Conservation (phyloP, 768 basidiomycete genomes). For the Daedaleopsis nitida region DNA sequence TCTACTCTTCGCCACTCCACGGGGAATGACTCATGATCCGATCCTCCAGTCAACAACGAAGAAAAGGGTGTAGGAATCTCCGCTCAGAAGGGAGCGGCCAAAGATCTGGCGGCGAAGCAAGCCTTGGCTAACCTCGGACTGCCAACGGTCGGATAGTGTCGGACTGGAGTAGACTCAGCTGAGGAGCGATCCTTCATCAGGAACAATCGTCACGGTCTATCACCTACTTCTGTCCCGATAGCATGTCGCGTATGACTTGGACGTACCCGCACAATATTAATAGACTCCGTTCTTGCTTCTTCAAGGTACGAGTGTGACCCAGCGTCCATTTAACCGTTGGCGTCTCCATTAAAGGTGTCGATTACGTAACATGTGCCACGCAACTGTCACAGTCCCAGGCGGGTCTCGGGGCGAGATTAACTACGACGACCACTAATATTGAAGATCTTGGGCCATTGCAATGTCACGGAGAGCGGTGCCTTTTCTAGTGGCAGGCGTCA, state of each 20-base stretch:
- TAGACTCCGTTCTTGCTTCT: neutral
- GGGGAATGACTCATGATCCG: slow-evolving; percentile 5
- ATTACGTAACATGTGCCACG: slow-evolving; percentile 5
- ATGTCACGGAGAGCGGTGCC: slow-evolving; percentile 47
- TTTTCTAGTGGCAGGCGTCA: slow-evolving; percentile 54
- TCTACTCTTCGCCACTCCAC: neutral
- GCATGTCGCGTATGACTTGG: neutral
- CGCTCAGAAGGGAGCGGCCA: slow-evolving; percentile 40
- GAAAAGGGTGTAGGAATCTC: slow-evolving; percentile 50
- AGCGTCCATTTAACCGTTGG: neutral
- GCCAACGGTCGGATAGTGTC: neutral
- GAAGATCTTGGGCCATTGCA: slow-evolving; percentile 1
- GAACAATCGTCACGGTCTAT: neutral
- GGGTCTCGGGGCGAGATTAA: slow-evolving; percentile 10
- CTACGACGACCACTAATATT: slow-evolving; percentile 15
- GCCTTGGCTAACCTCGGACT: slow-evolving; percentile 27
- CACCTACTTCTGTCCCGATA: neutral
- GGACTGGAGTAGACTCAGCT: neutral
- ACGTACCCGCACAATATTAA: neutral
- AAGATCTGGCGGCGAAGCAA: slow-evolving; percentile 35
- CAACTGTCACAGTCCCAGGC: neutral
- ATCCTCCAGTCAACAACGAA: slow-evolving; percentile 45
- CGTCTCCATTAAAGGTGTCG: neutral
- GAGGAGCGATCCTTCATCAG: neutral
- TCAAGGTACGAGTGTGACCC: neutral